phyloP scores from a whole-genome alignment of 169 alveolate genomes.

The Cryptosporidium tyzzeri region DNA sequence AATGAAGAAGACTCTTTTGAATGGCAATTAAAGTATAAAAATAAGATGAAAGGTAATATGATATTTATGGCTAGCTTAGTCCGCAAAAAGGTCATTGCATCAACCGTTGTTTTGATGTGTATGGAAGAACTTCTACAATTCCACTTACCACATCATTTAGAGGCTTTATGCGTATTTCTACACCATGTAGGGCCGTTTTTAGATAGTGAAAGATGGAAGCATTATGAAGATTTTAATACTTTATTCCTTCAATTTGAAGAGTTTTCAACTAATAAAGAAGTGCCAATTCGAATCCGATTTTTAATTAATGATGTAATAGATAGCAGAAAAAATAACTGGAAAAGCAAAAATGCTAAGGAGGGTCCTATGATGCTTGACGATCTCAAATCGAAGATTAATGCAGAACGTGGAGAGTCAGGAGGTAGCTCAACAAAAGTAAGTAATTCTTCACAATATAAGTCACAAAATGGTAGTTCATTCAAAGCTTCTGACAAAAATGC shows the following conservation, averaged over 20 bases:
- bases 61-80: slow-evolving; percentile 87
- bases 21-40: slow-evolving; percentile 86
- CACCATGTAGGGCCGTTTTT: slow-evolving; percentile 89
- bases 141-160: slow-evolving; percentile 85
- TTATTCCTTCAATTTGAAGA: slow-evolving; percentile 82
- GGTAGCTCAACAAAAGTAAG: neutral
- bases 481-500: neutral
- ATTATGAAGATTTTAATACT: slow-evolving; percentile 81
- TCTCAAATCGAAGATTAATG: slow-evolving; percentile 64
- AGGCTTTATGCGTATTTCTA: slow-evolving; percentile 87
- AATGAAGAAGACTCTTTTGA: slow-evolving; percentile 88
- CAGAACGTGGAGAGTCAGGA: slow-evolving; percentile 61
- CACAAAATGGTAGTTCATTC: slow-evolving; percentile 12
- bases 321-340: slow-evolving; percentile 87
- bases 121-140: slow-evolving; percentile 85
- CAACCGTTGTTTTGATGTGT: slow-evolving; percentile 85
- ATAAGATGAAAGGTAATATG: slow-evolving; percentile 90
- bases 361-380: slow-evolving; percentile 76
- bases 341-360: slow-evolving; percentile 81
- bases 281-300: slow-evolving; percentile 86
- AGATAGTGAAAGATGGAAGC: slow-evolving; percentile 84
- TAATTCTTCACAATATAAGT: slow-evolving; percentile 7
- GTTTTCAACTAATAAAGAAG: slow-evolving; percentile 82
- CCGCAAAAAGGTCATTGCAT: slow-evolving; percentile 85
- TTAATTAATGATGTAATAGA: slow-evolving; percentile 87